Conservation (phyloP, 1,284 basidiomycete genomes). For the Cryptococcus amylolentus region DNA sequence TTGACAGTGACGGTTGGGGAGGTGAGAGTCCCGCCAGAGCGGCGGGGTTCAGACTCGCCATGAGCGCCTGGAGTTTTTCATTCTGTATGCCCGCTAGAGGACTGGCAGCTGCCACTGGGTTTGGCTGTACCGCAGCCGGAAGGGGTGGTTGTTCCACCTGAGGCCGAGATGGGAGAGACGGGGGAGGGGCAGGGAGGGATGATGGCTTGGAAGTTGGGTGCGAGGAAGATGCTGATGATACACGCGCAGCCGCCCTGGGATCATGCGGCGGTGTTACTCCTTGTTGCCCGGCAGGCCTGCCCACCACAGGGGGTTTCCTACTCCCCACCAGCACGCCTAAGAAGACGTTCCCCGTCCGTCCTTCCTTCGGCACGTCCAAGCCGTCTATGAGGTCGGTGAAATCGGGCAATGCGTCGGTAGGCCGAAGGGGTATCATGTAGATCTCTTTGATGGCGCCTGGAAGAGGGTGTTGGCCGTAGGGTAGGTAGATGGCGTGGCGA, state of each 20-base stretch:
- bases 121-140: neutral
- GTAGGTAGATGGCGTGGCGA: slow-evolving; percentile 74
- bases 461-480: slow-evolving; percentile 71
- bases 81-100: slow-evolving; percentile 33
- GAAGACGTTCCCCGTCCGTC: slow-evolving; percentile 62
- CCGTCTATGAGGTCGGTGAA: slow-evolving; percentile 80
- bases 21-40: slow-evolving; percentile 9
- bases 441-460: slow-evolving; percentile 75
- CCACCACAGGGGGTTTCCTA: slow-evolving; percentile 59
- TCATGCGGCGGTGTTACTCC: neutral
- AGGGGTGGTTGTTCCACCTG: slow-evolving; percentile 27
- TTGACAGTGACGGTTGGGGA: too few species aligned
- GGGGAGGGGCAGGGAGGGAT: slow-evolving; percentile 20
- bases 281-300: slow-evolving; percentile 14
- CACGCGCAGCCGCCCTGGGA: neutral
- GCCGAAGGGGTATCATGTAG: slow-evolving; percentile 76
- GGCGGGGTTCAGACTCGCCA: slow-evolving; percentile 38
- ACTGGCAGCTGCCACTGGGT: neutral
- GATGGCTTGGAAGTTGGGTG: neutral
- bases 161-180: slow-evolving; percentile 14
- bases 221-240: neutral
- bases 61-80: slow-evolving; percentile 38
- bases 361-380: slow-evolving; percentile 61
- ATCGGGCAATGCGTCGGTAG: slow-evolving; percentile 69
- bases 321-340: slow-evolving; percentile 77